Evolutionary conservation across 805 yeast species (phyloP), one percentile per base, ranked within the genome.

Genomic region (Nakazawaea ernobii): DNA sequence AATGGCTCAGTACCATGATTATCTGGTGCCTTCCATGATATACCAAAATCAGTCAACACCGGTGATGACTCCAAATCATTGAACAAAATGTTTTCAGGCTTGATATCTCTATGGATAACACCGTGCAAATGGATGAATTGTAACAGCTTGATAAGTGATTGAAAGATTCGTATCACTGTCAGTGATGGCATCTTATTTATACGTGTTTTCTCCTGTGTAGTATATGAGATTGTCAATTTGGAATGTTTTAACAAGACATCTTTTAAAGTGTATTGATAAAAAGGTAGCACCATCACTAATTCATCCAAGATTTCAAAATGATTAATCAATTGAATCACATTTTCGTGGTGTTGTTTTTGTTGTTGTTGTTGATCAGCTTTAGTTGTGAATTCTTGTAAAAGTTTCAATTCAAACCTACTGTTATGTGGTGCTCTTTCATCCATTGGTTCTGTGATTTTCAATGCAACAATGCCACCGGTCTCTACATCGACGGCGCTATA

Each of bases 1-100:
- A 55, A 49, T 43, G 75, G 74, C 35, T 87, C 82, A 2, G 80
- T 74, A 6, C 95, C 94, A 62, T 84, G 83, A 57, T 88, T 95
- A 13, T 80, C 77, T 1, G 66, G 63, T 32, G 46, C 50, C 42
- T 60, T 32, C 53, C 59, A 72, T 15, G 67, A 59, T 24, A 68
- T 69, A 0, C 77, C 77, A 47, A 71, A 63, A 49, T 71, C 76
- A 14, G 66, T 66, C n/a, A 71, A 58, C 2, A 67, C 59, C 0
- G 74, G 71, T 5, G 50, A 42, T 2, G 56, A 49, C 9, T 57
- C 55, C n/a, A 10, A 24, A 5, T 57, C 57, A 45, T 60, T 27
- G 45, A 66, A 61, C 59, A 67, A 54, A 39, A 67, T 59, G 43
- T 86, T 86, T 58, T 84, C 90, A 0, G 92, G 92, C 56, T 86